These are phyloP conservation scores for Yarrowia sp. DNA, from an alignment of 805 yeast species.

Conservation along the genomic window DNA sequence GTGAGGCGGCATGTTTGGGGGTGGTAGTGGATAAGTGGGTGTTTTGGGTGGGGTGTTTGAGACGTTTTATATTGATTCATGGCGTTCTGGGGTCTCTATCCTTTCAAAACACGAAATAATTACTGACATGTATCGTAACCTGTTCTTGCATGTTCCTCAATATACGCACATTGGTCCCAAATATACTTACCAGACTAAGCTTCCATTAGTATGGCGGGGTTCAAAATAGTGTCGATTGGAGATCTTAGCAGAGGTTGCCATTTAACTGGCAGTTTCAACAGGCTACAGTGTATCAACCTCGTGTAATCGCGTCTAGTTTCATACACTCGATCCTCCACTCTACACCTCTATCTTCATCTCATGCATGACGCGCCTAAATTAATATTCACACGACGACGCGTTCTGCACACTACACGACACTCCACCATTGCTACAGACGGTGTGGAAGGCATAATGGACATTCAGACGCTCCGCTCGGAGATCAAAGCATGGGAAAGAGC, in stretches of 20 bases:
- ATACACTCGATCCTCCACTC: no score
- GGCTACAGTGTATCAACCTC: no score
- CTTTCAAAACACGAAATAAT: no score
- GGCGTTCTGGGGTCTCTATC: no score
- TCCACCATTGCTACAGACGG: background rate
- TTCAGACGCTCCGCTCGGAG: slow-evolving; percentile 41
- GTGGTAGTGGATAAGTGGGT: no score
- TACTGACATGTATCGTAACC: background rate
- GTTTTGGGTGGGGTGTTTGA: no score
- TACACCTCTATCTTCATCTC: no score
- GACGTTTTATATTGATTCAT: no score
- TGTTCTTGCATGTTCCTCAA: background rate
- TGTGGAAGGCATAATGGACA: background rate
- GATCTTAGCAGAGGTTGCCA: no score
- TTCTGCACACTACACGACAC: background rate
- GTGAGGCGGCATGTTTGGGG: background rate
- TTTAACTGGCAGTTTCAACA: no score
- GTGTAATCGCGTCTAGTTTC: no score
- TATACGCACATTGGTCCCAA: background rate
- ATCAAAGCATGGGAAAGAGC: slow-evolving; percentile 57
- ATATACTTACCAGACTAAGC: background rate
- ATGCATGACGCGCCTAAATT: slow-evolving; percentile 13
- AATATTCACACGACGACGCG: slow-evolving; percentile 12
- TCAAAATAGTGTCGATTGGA: no score
- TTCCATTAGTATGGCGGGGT: background rate